Conservation (phyloP, 1,284 basidiomycete species). For the Anthracocystis setariae region DNA sequence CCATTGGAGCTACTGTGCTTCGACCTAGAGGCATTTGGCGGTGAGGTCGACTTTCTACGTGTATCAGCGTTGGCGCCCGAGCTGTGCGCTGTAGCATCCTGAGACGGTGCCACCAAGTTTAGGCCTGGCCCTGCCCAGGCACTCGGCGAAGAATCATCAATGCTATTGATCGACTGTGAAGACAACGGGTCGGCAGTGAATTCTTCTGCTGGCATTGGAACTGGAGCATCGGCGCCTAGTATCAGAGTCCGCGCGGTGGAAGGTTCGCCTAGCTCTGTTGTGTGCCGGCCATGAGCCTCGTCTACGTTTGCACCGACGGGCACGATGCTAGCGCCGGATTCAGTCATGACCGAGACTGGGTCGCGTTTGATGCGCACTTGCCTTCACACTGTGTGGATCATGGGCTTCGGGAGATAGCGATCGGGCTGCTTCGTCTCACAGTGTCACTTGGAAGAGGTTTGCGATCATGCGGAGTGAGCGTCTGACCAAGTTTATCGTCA, state of each 20-base stretch:
- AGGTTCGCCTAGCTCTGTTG: constrained; percentile 26
- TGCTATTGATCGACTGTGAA: neutral
- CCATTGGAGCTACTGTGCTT: constrained; percentile 29
- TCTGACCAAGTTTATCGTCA: too few species aligned
- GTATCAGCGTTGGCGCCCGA: neutral
- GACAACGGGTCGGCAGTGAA: constrained; percentile 6
- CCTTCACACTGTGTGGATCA: neutral
- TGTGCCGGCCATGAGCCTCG: constrained; percentile 4
- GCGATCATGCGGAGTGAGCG: too few species aligned
- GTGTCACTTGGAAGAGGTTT: too few species aligned
- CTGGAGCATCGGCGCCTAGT: constrained; percentile 2
- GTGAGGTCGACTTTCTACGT: constrained; percentile 8
- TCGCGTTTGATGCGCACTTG: neutral
- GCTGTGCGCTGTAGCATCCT: neutral
- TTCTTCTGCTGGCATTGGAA: constrained; percentile 8
- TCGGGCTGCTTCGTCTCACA: too few species aligned
- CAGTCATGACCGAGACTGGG: constrained; percentile 15
- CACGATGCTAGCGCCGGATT: constrained; percentile 7
- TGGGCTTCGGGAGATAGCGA: neutral
- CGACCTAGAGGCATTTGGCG: constrained; percentile 1
- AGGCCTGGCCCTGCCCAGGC: neutral
- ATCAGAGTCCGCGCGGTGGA: constrained; percentile 14
- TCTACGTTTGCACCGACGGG: neutral
- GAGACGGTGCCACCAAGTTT: neutral
- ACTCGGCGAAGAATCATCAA: neutral